Conservation (phyloP, 1,284 basidiomycete genomes). For the Leccinum huronense region DNA sequence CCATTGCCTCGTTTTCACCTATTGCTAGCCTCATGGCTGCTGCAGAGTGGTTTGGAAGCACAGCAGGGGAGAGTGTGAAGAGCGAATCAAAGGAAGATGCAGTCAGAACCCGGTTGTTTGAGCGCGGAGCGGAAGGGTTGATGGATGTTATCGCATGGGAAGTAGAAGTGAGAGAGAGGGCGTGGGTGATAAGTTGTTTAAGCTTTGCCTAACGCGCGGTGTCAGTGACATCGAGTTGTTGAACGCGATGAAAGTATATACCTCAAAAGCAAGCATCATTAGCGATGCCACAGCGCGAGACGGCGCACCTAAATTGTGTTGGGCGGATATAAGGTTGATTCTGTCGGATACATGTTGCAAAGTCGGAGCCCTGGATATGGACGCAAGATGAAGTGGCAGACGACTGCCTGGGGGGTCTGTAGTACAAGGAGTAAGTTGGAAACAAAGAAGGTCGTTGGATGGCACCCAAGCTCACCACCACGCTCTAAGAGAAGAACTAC, state of each 20-base stretch:
- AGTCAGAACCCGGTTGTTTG: conserved; percentile 55
- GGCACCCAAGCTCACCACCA: conserved; percentile 45
- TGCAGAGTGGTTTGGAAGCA: conserved; percentile 72
- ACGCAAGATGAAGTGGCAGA: conserved; percentile 64
- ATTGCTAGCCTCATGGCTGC: conserved; percentile 66
- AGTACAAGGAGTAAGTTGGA: neutral
- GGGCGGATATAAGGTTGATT: conserved; percentile 75
- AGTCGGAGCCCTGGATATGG: conserved; percentile 65
- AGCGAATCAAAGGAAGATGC: conserved; percentile 70
- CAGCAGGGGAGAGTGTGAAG: conserved; percentile 73
- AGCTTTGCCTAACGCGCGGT: conserved; percentile 59
- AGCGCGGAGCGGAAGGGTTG: conserved; percentile 52
- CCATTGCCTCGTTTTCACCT: conserved; percentile 55
- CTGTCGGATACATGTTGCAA: conserved; percentile 76
- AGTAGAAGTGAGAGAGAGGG: conserved; percentile 69
- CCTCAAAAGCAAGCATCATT: conserved; percentile 76
- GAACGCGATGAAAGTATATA: conserved; percentile 25
- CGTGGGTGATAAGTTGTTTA: conserved; percentile 77
- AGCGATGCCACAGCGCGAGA: conserved; percentile 62
- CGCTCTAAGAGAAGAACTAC: conserved; percentile 61
- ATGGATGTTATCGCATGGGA: conserved; percentile 77
- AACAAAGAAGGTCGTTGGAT: neutral
- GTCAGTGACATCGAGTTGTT: conserved; percentile 7
- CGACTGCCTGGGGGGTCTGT: conserved; percentile 70
- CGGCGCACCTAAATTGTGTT: conserved; percentile 65